Conservation (phyloP, 768 basidiomycete genomes). For the Panaeolus cyanescens region DNA sequence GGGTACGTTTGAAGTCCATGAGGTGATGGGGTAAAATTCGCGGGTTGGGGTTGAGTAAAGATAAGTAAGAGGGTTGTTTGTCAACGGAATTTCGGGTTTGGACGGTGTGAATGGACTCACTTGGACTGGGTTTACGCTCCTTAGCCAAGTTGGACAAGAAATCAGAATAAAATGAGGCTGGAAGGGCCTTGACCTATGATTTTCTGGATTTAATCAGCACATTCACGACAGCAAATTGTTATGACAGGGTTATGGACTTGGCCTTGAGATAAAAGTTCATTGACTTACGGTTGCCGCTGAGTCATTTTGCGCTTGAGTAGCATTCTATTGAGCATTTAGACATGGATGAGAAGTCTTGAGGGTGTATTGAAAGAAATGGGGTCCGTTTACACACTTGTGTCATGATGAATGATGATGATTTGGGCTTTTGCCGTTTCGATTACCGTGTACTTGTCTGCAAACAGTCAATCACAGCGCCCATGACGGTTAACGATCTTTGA, state of each 20-base stretch:
- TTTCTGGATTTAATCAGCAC: constrained; percentile 9
- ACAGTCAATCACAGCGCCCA: not conserved
- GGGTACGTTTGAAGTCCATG: not conserved
- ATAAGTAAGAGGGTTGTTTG: not conserved
- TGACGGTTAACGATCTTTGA: not conserved
- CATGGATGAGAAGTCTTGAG: not conserved
- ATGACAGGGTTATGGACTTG: not conserved
- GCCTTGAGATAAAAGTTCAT: not conserved
- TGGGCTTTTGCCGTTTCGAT: not conserved
- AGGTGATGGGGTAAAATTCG: not conserved
- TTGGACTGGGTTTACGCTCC: constrained; percentile 62
- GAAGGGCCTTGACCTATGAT: constrained; percentile 35
- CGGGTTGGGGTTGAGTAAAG: not conserved
- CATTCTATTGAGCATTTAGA: not conserved
- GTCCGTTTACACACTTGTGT: constrained; percentile 2
- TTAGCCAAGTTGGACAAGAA: constrained; percentile 69
- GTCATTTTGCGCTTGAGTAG: not conserved
- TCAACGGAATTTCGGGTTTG: constrained; percentile 2
- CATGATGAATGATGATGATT: constrained; percentile 3
- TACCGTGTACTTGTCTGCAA: not conserved
- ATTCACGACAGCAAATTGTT: not conserved
- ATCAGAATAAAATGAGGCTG: constrained; percentile 52
- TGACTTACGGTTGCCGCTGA: not conserved
- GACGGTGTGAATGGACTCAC: constrained; percentile 34
- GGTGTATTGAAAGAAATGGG: not conserved